These are phyloP conservation scores for Rhododendron molle DNA, from an alignment of 148 eudicot genomes.

Conservation along the genomic window DNA sequence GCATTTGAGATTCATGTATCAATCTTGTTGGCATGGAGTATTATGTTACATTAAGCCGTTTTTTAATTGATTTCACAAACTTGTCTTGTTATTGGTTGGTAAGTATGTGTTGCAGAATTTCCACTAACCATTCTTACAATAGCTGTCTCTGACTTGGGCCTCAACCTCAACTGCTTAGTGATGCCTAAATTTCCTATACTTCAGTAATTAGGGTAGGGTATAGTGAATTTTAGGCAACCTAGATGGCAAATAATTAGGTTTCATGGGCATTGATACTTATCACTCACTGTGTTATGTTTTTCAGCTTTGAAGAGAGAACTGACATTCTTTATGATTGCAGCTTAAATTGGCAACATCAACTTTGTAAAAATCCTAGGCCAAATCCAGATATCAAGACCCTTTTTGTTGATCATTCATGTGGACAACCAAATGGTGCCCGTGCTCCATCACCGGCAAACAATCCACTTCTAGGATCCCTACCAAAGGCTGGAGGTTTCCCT, in stretches of 20 bases:
- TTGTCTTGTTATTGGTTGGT: not conserved
- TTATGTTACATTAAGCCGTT: not conserved
- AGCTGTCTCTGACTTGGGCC: not conserved
- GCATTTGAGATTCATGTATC: not conserved
- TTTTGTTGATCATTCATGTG: conserved; percentile 54
- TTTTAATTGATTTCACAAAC: not conserved
- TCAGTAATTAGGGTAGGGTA: not conserved
- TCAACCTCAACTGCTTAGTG: not conserved
- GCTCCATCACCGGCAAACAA: conserved; percentile 51
- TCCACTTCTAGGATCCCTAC: conserved; percentile 54
- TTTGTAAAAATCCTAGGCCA: conserved; percentile 52
- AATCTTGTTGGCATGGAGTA: not conserved
- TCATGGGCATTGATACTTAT: not conserved
- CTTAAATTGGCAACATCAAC: conserved; percentile 58
- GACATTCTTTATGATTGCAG: conserved; percentile 23
- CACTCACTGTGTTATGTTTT: not conserved
- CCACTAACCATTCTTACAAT: not conserved
- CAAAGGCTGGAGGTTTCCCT: conserved; percentile 86
- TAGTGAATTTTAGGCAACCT: not conserved
- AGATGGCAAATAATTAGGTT: not conserved
- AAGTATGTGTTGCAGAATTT: not conserved
- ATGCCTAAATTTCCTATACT: not conserved
- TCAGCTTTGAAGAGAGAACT: not conserved
- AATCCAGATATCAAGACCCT: conserved; percentile 56
- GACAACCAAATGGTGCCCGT: conserved; percentile 48